phyloP scores from a whole-genome alignment of 257 asterid species.

The Misopates orontium region DNA sequence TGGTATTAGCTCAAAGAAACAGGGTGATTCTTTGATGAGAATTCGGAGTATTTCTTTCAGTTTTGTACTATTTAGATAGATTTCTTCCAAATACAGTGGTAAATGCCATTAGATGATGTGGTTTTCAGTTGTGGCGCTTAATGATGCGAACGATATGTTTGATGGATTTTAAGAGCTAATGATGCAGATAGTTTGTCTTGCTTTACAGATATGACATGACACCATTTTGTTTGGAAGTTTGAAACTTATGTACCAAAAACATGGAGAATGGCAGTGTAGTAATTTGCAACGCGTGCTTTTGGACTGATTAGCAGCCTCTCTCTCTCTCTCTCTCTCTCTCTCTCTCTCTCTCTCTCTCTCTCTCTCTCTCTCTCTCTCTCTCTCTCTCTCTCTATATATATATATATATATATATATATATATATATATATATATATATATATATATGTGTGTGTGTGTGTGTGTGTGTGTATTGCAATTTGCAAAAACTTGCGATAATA shows the following conservation, averaged over 20 bases:
- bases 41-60: slow-evolving; percentile 12
- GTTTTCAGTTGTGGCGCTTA: slow-evolving; percentile 3
- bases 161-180: too few relatives aligned
- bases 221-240: background rate
- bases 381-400: too few relatives aligned
- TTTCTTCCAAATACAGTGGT: slow-evolving; percentile 1
- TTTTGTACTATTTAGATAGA: slow-evolving; percentile 16
- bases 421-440: too few relatives aligned
- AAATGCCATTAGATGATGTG: slow-evolving; percentile 15
- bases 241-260: slow-evolving; percentile 19
- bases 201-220: background rate
- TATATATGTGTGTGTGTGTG: too few relatives aligned
- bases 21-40: background rate
- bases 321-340: too few relatives aligned
- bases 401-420: too few relatives aligned
- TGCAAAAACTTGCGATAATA: too few relatives aligned
- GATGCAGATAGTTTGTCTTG: background rate
- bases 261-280: background rate
- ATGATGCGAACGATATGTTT: background rate
- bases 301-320: too few relatives aligned
- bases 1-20: background rate
- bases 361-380: too few relatives aligned
- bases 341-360: too few relatives aligned
- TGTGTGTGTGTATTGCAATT: too few relatives aligned
- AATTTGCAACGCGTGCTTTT: too few relatives aligned